A percentile compares a stretch with the other conserved stretches of the same genome.
phyloP scores from a whole-genome alignment of 2,329 filamentous ascomycete species.

The Alternaria atra region DNA sequence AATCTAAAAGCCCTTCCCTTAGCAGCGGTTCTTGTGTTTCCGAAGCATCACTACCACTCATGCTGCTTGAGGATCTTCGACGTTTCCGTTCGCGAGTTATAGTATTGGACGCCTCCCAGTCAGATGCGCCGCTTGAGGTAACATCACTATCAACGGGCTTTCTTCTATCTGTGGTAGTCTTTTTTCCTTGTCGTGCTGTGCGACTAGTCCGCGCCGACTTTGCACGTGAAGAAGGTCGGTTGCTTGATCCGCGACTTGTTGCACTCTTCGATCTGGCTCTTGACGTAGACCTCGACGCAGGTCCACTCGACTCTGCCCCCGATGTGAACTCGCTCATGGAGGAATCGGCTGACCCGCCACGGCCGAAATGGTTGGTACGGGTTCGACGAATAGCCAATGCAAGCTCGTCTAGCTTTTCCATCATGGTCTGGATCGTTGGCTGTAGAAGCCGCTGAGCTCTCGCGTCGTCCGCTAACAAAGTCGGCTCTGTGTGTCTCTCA shows the following conservation, averaged over 20 bases:
- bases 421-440: constrained; percentile 74
- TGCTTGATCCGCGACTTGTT: constrained; percentile 16
- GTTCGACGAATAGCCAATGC: constrained; percentile 75
- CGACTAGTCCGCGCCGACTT: background rate
- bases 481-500: constrained; percentile 51
- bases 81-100: constrained; percentile 16
- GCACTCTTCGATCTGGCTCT: constrained; percentile 23
- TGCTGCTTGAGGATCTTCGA: constrained; percentile 21
- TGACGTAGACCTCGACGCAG: constrained; percentile 24
- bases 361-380: constrained; percentile 61
- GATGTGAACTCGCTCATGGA: constrained; percentile 41
- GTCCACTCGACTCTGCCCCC: constrained; percentile 34
- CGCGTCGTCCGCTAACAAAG: constrained; percentile 75
- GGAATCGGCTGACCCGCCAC: constrained; percentile 35
- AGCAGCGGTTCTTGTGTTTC: constrained; percentile 19
- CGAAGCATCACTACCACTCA: constrained; percentile 17
- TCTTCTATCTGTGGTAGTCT: background rate
- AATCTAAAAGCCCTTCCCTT: constrained; percentile 63
- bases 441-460: constrained; percentile 69
- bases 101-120: constrained; percentile 7
- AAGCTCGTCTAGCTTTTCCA: constrained; percentile 74
- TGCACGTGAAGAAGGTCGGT: constrained; percentile 22
- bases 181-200: constrained; percentile 2
- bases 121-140: constrained; percentile 49
- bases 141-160: constrained; percentile 9